phyloP scores from a whole-genome alignment of 257 asterid species.

The Oldenlandia corymbosa region DNA sequence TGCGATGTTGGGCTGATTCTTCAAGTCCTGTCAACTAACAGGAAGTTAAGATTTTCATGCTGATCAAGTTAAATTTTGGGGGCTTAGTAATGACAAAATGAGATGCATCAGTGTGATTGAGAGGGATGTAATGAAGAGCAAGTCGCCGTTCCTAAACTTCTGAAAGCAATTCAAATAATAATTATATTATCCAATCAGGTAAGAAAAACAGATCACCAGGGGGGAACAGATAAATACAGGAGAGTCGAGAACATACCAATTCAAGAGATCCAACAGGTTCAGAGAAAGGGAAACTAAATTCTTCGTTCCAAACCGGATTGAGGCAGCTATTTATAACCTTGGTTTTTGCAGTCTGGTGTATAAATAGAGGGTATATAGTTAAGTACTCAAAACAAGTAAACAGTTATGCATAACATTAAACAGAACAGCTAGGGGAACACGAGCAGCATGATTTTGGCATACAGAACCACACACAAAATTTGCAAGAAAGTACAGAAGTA shows the following conservation, averaged over 20 bases:
- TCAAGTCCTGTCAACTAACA: too few relatives aligned
- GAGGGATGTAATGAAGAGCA: neutral
- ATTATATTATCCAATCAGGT: neutral
- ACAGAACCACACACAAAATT: too few relatives aligned
- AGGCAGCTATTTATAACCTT: conserved; percentile 40
- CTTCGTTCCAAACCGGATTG: conserved; percentile 53
- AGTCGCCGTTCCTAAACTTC: neutral
- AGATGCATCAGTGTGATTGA: neutral
- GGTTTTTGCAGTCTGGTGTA: conserved; percentile 40
- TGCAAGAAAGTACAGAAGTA: neutral
- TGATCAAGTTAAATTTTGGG: too few relatives aligned
- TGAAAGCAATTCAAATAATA: neutral
- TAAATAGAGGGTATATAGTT: conserved; percentile 4
- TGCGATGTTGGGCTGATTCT: too few relatives aligned
- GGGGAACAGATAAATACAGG: neutral
- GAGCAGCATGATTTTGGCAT: too few relatives aligned
- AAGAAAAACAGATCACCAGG: neutral
- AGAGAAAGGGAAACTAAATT: conserved; percentile 34
- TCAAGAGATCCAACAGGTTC: conserved; percentile 34
- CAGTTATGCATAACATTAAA: neutral
- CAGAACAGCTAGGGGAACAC: too few relatives aligned
- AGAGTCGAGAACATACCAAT: conserved; percentile 22
- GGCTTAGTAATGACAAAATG: neutral
- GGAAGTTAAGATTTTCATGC: too few relatives aligned
- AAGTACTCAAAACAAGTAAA: neutral